Evolutionary conservation across 805 yeast genomes (phyloP).

Genomic region (Lipomyces lipofer): DNA sequence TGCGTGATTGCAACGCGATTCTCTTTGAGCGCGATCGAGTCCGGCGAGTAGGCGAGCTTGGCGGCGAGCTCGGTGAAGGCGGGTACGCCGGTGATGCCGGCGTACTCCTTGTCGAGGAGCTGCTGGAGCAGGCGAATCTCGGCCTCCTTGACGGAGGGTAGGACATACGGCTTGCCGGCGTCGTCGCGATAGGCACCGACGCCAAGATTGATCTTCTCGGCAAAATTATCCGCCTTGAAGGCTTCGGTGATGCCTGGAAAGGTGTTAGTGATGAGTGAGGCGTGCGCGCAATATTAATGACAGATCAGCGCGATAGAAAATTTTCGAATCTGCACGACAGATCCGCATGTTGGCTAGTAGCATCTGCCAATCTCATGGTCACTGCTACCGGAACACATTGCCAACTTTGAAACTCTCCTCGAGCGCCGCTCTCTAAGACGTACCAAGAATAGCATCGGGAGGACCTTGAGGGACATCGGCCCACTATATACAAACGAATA

Average conservation of each 20-base stretch:
- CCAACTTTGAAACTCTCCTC: no score
- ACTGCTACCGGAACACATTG: no score
- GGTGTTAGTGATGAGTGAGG: no score
- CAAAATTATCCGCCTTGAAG: conserved; percentile 60
- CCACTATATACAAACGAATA: conserved; percentile 15
- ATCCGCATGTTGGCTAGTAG: no score
- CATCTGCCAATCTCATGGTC: no score
- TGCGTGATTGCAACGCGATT: conserved; percentile 79
- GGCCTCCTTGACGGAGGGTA: conserved; percentile 69
- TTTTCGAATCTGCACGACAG: no score
- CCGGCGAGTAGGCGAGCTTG: conserved; percentile 69
- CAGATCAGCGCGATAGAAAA: no score
- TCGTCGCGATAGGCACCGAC: conserved; percentile 95
- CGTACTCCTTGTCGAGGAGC: conserved; percentile 75
- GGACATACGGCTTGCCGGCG: conserved; percentile 82
- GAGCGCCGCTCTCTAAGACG: no score
- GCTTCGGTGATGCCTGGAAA: conserved; percentile 70
- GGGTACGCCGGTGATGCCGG: conserved; percentile 79
- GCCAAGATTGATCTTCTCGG: conserved; percentile 50
- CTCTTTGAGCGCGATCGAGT: conserved; percentile 55
- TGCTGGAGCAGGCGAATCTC: conserved; percentile 52
- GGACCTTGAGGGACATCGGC: conserved; percentile 58
- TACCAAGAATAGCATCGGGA: conserved; percentile 72
- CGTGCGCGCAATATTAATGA: no score
- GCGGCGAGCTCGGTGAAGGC: conserved; percentile 66